A percentile compares a stretch with the other conserved stretches of the same genome.
These are phyloP conservation scores for Claviceps sp. DNA, from an alignment of 2,329 filamentous ascomycete species.

Conservation along the genomic window DNA sequence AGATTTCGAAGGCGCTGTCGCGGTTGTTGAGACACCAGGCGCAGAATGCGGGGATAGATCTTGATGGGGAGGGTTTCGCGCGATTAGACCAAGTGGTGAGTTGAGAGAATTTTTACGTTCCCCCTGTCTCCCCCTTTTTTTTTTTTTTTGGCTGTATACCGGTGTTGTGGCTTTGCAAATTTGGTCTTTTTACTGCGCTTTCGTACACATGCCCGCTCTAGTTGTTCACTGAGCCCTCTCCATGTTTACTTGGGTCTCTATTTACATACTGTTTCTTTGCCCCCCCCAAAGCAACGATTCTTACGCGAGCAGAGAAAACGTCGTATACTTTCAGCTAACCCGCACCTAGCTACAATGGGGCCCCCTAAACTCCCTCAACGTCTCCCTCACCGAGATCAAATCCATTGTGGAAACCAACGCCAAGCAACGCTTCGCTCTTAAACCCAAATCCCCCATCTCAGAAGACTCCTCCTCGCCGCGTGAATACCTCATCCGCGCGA, in stretches of 20 bases:
- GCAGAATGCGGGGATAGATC: constrained; percentile 38
- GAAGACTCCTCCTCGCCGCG: constrained; percentile 33
- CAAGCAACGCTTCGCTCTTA: constrained; percentile 82
- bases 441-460: constrained; percentile 28
- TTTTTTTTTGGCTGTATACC: neutral
- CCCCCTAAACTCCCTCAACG: constrained; percentile 52
- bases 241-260: too few relatives aligned
- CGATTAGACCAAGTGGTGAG: constrained; percentile 45
- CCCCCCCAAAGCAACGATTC: too few relatives aligned
- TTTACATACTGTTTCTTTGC: too few relatives aligned
- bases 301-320: too few relatives aligned
- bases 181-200: too few relatives aligned
- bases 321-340: neutral
- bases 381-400: constrained; percentile 63
- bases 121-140: neutral
- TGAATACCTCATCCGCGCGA: constrained; percentile 81
- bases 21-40: constrained; percentile 43
- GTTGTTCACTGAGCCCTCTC: too few relatives aligned
- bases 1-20: constrained; percentile 41
- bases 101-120: constrained; percentile 9
- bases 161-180: too few relatives aligned
- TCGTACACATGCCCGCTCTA: too few relatives aligned
- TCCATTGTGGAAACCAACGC: constrained; percentile 60
- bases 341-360: constrained; percentile 35
- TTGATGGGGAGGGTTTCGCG: constrained; percentile 48